Conservation (phyloP, 768 basidiomycete genomes). For the Mycena rosella region DNA sequence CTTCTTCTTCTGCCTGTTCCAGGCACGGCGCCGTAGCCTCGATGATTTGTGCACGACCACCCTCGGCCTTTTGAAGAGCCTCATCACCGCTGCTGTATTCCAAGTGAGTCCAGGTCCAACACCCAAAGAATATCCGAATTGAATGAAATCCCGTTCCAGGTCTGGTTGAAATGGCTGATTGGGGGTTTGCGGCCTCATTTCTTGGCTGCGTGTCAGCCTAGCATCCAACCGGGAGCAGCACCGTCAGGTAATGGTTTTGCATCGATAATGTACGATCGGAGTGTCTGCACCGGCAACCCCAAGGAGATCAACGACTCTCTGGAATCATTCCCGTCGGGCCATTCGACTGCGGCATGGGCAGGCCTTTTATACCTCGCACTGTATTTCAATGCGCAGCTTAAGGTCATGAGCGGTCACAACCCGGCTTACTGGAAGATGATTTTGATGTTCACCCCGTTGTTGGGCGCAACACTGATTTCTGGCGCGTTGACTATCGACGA, state of each 20-base stretch:
- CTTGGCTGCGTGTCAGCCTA: conserved; percentile 64
- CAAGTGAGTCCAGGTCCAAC: too few relatives aligned
- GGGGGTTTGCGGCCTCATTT: conserved; percentile 66
- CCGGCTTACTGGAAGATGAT: conserved; percentile 76
- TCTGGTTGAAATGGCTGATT: conserved; percentile 68
- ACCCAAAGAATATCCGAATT: too few relatives aligned
- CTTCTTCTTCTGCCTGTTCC: conserved; percentile 68
- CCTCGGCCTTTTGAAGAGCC: conserved; percentile 65
- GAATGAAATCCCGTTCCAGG: too few relatives aligned
- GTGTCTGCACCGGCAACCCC: conserved; percentile 67
- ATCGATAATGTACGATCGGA: conserved; percentile 63
- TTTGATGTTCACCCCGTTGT: conserved; percentile 66
- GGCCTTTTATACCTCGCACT: conserved; percentile 62
- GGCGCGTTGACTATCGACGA: conserved; percentile 70
- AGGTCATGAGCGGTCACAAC: conserved; percentile 70
- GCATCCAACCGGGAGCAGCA: conserved; percentile 44
- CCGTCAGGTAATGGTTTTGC: conserved; percentile 61
- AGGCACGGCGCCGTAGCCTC: conserved; percentile 60
- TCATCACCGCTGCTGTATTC: conserved; percentile 52
- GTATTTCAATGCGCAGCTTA: conserved; percentile 68
- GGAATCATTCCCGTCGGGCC: conserved; percentile 69
- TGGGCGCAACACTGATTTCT: conserved; percentile 68
- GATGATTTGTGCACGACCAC: conserved; percentile 63
- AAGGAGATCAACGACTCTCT: conserved; percentile 69
- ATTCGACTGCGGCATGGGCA: conserved; percentile 70